Conservation (phyloP, 2,329 filamentous ascomycete species). For the Phoma sp. region DNA sequence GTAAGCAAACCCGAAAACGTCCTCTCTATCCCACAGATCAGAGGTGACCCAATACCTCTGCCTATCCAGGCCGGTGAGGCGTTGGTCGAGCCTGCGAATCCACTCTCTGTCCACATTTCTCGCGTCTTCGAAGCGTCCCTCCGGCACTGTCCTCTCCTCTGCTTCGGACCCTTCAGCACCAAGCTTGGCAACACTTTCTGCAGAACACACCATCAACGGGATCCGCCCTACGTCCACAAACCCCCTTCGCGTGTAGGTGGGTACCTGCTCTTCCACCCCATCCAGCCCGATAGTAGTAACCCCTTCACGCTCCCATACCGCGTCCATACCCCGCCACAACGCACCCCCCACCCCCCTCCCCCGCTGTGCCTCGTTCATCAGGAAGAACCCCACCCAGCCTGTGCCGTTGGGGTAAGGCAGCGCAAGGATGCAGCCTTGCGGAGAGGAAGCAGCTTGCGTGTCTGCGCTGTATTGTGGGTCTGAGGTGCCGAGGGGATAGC, state of each 20-base stretch:
- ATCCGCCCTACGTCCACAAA: conserved; percentile 40
- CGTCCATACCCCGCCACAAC: conserved; percentile 39
- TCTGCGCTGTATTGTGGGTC: too few relatives aligned
- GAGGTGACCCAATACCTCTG: conserved; percentile 39
- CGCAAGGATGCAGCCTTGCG: conserved; percentile 42
- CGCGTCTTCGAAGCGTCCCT: conserved; percentile 12
- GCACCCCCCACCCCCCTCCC: conserved; percentile 42
- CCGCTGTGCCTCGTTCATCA: conserved; percentile 36
- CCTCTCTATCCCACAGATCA: conserved; percentile 31
- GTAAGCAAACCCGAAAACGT: conserved; percentile 39
- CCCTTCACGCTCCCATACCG: conserved; percentile 23
- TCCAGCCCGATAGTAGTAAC: conserved; percentile 43
- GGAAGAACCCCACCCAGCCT: conserved; percentile 50
- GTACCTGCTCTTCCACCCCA: conserved; percentile 45
- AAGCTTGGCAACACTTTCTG: not conserved
- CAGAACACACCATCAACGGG: conserved; percentile 32
- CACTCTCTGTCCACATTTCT: not conserved
- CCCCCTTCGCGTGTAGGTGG: conserved; percentile 43
- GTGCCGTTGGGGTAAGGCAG: conserved; percentile 45
- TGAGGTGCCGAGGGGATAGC: not conserved
- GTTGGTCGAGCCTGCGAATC: conserved; percentile 34
- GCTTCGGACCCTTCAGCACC: not conserved
- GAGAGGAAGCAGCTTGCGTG: conserved; percentile 16
- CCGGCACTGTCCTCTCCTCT: not conserved
- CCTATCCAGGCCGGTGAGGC: conserved; percentile 42